Base-by-base conservation (phyloP, 2,329 filamentous ascomycete species). In the Venturiaceae sp. region DNA sequence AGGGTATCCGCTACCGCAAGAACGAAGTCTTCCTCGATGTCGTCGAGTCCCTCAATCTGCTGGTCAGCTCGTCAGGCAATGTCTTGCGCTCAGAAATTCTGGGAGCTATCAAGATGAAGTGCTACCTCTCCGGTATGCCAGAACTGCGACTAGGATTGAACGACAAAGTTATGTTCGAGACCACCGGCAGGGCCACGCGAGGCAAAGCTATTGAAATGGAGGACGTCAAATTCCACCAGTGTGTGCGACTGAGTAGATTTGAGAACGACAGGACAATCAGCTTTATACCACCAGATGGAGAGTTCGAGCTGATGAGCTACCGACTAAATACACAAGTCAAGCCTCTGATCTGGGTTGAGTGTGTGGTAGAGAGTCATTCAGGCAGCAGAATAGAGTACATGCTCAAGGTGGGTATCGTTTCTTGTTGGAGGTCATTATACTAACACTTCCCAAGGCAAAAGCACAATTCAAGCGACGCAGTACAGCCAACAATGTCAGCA, bases 111-210 rank as follows among this genome's bases (percentile, higher is more conserved):
- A 99, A 99, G 78, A 96, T 99, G 94, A 99, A 99, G 77, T 99
- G 94, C 76, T 99, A 99, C 71, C 81, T 99, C 16, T 96, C 90
- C 52, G 94, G 94, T 60, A 99, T 99, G 94, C 94, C 94, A 11
- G 94, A 99, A 75, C 75, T 99, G 68, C 87, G 94, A 30, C 75
- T 99, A 55, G 94, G 94, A 4, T 77, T 99, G 69, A 99, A 99
- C 77, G 94, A 99, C 79, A 99, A 99, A 76, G 94, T 90, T 73
- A 99, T 99, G 94, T 99, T 99, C 69, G 94, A 99, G 76, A 95
- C 91, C 3, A 99, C 94, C 0, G 94, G 94, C 30, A 83, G 94
- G 62, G 90, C 92, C 16, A 97, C 92, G 41, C 80, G 94, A 67
- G 94, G 94, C 61, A 99, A 99, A 75, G 90, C 94, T 9, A 94